These are phyloP conservation scores for Pachyrhizus erosus DNA, from an alignment of 306 rosid genomes.

Conservation along the genomic window DNA sequence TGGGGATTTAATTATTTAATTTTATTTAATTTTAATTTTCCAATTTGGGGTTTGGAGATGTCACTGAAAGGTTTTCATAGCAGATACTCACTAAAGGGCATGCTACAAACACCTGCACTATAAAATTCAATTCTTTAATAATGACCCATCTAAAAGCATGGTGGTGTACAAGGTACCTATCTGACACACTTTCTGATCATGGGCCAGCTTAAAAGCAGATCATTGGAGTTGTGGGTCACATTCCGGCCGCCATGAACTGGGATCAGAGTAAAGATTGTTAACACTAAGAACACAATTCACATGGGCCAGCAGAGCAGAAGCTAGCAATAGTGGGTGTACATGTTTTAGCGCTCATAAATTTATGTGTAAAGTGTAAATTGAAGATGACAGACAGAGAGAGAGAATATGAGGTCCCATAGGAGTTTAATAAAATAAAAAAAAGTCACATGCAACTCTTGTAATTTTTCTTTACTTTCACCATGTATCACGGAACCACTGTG, in stretches of 20 bases:
- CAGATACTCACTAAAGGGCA: conserved; percentile 31
- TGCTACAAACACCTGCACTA: conserved; percentile 39
- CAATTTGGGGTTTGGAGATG: conserved; percentile 38
- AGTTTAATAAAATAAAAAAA: conserved; percentile 31
- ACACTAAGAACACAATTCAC: conserved; percentile 51
- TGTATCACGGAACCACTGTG: conserved; percentile 30
- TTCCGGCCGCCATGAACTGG: conserved; percentile 52
- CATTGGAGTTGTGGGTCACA: conserved; percentile 58
- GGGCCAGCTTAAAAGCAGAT: conserved; percentile 58
- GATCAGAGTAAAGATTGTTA: conserved; percentile 41
- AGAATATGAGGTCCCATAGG: conserved; percentile 42
- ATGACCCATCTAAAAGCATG: conserved; percentile 32
- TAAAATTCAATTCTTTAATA: conserved; percentile 41
- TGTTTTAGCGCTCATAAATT: conserved; percentile 31
- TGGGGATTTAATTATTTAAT: neutral
- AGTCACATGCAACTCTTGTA: conserved; percentile 49
- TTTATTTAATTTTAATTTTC: conserved; percentile 14
- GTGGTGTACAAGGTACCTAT: conserved; percentile 39
- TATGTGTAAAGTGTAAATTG: conserved; percentile 47
- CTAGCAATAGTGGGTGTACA: conserved; percentile 42
- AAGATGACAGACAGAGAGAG: conserved; percentile 36
- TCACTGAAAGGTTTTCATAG: conserved; percentile 43
- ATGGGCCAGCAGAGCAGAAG: conserved; percentile 61
- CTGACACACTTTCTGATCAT: conserved; percentile 48
- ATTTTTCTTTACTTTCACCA: conserved; percentile 33